A percentile compares a stretch with the other conserved stretches of the same genome.
These are phyloP conservation scores for Hanseniaspora taiwanica DNA, from an alignment of 805 yeast genomes.

Conservation along the genomic window DNA sequence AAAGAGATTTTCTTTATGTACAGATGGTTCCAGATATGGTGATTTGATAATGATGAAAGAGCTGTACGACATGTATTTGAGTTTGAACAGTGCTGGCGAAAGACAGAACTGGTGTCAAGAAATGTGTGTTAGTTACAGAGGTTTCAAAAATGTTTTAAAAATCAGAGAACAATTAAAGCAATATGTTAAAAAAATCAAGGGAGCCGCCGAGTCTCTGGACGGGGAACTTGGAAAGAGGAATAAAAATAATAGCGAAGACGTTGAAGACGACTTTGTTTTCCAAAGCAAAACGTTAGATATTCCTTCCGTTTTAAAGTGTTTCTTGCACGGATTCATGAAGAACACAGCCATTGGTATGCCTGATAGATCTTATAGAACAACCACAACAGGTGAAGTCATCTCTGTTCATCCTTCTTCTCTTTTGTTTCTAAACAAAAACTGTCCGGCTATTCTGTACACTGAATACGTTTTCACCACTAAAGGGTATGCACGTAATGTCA, in stretches of 20 bases:
- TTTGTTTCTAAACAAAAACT: slow-evolving; percentile 58
- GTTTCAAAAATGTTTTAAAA: slow-evolving; percentile 61
- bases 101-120: slow-evolving; percentile 75
- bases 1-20: slow-evolving; percentile 53
- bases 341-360: slow-evolving; percentile 93
- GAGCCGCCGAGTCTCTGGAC: slow-evolving; percentile 8
- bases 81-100: slow-evolving; percentile 37
- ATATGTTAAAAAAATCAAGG: slow-evolving; percentile 35
- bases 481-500: slow-evolving; percentile 86
- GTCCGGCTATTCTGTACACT: slow-evolving; percentile 85
- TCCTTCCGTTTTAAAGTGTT: slow-evolving; percentile 56
- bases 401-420: slow-evolving; percentile 85
- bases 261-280: slow-evolving; percentile 22
- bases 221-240: slow-evolving; percentile 7
- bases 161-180: slow-evolving; percentile 64
- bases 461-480: slow-evolving; percentile 89
- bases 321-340: slow-evolving; percentile 68
- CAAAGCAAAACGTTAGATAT: too few relatives aligned
- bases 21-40: slow-evolving; percentile 61
- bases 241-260: slow-evolving; percentile 14
- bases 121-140: slow-evolving; percentile 61
- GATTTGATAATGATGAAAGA: slow-evolving; percentile 78
- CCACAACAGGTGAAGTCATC: slow-evolving; percentile 69
- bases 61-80: slow-evolving; percentile 42
- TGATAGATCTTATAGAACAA: slow-evolving; percentile 82